phyloP scores from a whole-genome alignment of 139 green algal genomes.

The Dunaliella primolecta region DNA sequence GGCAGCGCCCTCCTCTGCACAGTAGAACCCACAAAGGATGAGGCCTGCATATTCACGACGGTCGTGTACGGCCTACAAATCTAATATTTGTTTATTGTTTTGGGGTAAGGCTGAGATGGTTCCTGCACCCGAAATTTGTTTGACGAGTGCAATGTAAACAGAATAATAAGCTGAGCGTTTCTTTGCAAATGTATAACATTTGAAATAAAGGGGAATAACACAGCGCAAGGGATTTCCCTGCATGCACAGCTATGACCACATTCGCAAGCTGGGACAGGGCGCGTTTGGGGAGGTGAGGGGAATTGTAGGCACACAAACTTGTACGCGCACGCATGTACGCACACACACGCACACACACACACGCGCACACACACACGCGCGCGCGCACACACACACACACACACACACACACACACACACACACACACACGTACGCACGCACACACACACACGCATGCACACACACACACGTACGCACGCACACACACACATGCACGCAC shows the following conservation, averaged over 20 bases:
- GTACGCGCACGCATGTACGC: background rate
- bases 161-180: too few relatives aligned
- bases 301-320: background rate
- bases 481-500: background rate
- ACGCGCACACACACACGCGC: background rate
- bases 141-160: too few relatives aligned
- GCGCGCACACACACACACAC: background rate
- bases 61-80: background rate
- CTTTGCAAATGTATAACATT: too few relatives aligned
- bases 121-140: too few relatives aligned
- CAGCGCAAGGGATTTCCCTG: too few relatives aligned
- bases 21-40: slow-evolving; percentile 32
- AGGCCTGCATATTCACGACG: slow-evolving; percentile 36
- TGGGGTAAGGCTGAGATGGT: too few relatives aligned
- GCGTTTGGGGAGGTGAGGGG: slow-evolving; percentile 38
- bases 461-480: background rate
- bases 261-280: slow-evolving; percentile 28
- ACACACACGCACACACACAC: background rate
- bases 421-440: background rate
- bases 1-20: too few relatives aligned
- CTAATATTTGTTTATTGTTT: too few relatives aligned
- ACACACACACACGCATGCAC: background rate
- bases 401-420: background rate
- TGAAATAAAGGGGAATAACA: too few relatives aligned
- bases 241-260: slow-evolving; percentile 26